phyloP scores from a whole-genome alignment of 2,329 filamentous ascomycete species.

The Monilinia polystroma region DNA sequence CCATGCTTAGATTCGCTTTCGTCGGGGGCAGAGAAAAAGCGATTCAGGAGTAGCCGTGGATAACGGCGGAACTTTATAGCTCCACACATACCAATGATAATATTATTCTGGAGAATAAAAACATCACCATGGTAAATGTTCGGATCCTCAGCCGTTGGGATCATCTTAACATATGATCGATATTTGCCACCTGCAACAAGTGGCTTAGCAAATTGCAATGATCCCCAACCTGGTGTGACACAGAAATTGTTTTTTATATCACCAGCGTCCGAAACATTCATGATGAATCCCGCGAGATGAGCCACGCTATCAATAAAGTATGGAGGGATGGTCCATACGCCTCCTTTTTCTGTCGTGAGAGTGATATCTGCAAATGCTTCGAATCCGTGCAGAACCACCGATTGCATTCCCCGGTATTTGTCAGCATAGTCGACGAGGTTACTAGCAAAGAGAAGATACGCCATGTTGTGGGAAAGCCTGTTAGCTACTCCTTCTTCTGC shows the following conservation, averaged over 20 bases:
- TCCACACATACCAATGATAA: neutral
- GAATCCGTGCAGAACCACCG: neutral
- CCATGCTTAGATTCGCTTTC: too few species aligned
- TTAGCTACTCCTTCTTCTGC: too few species aligned
- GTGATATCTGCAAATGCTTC: neutral
- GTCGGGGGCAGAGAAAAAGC: too few species aligned
- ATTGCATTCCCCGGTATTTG: too few species aligned
- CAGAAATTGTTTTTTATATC: slow-evolving; percentile 2
- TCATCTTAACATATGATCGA: slow-evolving; percentile 13
- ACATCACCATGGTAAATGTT: slow-evolving; percentile 7
- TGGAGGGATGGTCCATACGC: neutral
- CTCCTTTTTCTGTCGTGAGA: neutral
- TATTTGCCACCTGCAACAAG: neutral
- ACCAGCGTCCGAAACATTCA: slow-evolving; percentile 13
- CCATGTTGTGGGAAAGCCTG: too few species aligned
- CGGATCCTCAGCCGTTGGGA: neutral
- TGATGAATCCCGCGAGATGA: slow-evolving; percentile 15
- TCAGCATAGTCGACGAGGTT: too few species aligned
- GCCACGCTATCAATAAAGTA: slow-evolving; percentile 3
- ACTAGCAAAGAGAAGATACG: too few species aligned
- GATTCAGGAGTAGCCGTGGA: too few species aligned
- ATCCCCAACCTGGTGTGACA: slow-evolving; percentile 15
- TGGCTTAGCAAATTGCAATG: neutral
- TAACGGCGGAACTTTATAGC: too few species aligned
- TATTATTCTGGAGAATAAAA: neutral